Evolutionary conservation across 2,329 filamentous ascomycete species (phyloP).

Genomic region (Colletotrichum neosansevieriae): DNA sequence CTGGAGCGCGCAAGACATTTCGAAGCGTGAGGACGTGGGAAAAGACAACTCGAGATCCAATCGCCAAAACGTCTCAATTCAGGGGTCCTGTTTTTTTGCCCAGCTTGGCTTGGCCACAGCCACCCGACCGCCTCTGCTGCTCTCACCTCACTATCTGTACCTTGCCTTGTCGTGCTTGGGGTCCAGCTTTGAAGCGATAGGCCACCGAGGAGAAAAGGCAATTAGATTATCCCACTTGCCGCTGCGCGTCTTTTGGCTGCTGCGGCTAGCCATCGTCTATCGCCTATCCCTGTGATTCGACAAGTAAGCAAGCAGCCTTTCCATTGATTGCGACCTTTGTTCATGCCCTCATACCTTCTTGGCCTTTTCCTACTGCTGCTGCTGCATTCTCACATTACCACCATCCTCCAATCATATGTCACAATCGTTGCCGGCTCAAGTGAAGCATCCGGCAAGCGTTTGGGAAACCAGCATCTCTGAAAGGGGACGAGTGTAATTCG

Average conservation of each 20-base stretch:
- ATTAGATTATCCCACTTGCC: slow-evolving; percentile 28
- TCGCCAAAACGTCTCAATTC: slow-evolving; percentile 35
- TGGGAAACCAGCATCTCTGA: slow-evolving; percentile 9
- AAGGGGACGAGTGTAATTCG: not conserved
- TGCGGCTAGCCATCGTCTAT: slow-evolving; percentile 32
- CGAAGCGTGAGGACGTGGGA: slow-evolving; percentile 24
- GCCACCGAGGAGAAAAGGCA: slow-evolving; percentile 33
- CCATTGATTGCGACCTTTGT: slow-evolving; percentile 18
- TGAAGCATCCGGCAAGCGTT: slow-evolving; percentile 23
- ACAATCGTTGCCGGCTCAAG: slow-evolving; percentile 31
- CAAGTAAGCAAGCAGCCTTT: slow-evolving; percentile 25
- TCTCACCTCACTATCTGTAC: slow-evolving; percentile 8
- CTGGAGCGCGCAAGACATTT: slow-evolving; percentile 14
- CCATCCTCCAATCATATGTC: slow-evolving; percentile 18
- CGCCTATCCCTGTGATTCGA: slow-evolving; percentile 12
- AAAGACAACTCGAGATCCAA: slow-evolving; percentile 25
- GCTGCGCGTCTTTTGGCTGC: slow-evolving; percentile 20
- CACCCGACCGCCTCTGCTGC: slow-evolving; percentile 22
- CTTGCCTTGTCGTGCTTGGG: slow-evolving; percentile 36
- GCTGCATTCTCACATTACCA: slow-evolving; percentile 5
- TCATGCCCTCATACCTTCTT: not conserved
- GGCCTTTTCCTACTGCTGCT: slow-evolving; percentile 7
- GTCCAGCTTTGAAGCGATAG: slow-evolving; percentile 35
- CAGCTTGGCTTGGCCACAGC: slow-evolving; percentile 35
- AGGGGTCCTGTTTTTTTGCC: slow-evolving; percentile 29